Evolutionary conservation across 257 asterid species (phyloP).

Genomic region (Cruciata laevipes): DNA sequence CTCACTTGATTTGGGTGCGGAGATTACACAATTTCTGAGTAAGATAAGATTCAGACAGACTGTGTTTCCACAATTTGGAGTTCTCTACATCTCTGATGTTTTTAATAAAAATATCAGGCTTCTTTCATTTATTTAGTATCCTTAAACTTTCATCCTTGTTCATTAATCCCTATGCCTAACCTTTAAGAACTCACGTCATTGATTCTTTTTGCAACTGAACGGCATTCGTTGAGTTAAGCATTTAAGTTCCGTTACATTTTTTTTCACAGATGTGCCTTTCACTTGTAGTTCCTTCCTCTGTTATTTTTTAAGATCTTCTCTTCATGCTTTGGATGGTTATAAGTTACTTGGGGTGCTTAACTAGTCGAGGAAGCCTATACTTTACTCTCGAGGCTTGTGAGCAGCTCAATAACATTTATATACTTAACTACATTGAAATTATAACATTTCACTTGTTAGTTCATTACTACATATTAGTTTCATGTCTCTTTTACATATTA

Average conservation of each 20-base stretch:
- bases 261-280: not conserved
- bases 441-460: no score
- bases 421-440: no score
- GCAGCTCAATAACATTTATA: no score
- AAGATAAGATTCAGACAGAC: conserved; percentile 15
- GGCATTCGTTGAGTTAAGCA: not conserved
- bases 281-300: not conserved
- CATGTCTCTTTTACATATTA: no score
- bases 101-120: not conserved
- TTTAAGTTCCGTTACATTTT: not conserved
- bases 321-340: not conserved
- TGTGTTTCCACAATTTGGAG: not conserved
- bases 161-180: not conserved
- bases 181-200: not conserved
- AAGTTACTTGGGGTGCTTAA: no score
- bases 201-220: not conserved
- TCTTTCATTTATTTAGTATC: not conserved
- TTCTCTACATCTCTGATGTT: not conserved
- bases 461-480: no score
- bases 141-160: not conserved
- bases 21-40: conserved; percentile 58
- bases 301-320: not conserved
- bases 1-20: conserved; percentile 41
- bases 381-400: no score
- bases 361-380: no score